phyloP scores from a whole-genome alignment of 257 asterid genomes.

The Solanum dulcamara region DNA sequence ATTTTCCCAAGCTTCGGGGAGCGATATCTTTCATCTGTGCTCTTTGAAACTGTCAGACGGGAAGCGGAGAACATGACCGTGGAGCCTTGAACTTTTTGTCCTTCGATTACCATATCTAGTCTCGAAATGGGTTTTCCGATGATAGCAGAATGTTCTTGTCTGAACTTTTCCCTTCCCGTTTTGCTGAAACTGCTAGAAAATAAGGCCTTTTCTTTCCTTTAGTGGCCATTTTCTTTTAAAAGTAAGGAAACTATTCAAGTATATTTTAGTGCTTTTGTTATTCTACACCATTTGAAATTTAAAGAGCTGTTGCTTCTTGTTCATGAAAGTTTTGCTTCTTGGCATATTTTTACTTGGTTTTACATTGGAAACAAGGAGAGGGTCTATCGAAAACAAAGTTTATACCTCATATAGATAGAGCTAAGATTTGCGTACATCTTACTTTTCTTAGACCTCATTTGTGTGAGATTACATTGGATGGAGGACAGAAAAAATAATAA shows the following conservation, averaged over 20 bases:
- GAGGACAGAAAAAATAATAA: too few relatives aligned
- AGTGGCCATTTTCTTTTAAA: not conserved
- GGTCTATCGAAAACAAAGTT: not conserved
- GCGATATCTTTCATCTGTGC: slow-evolving; percentile 78
- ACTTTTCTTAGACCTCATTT: too few relatives aligned
- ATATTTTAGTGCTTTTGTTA: not conserved
- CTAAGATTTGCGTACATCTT: not conserved
- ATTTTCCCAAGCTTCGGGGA: slow-evolving; percentile 91
- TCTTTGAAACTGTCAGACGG: slow-evolving; percentile 59
- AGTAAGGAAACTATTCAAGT: not conserved
- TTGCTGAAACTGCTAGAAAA: not conserved
- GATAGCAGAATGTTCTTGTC: not conserved
- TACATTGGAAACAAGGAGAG: not conserved
- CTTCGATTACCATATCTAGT: not conserved
- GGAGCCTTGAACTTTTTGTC: slow-evolving; percentile 36
- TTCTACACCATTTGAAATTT: not conserved
- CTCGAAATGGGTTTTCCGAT: not conserved
- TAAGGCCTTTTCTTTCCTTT: not conserved
- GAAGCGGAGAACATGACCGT: slow-evolving; percentile 79
- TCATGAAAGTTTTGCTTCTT: not conserved
- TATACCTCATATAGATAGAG: not conserved
- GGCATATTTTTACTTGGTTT: not conserved
- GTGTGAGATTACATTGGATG: too few relatives aligned
- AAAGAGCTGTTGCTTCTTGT: not conserved
- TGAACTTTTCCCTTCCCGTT: not conserved